Percentiles rank a stretch among this genome's conserved stretches.
These are phyloP conservation scores for Leccinum solheimii DNA, from an alignment of 1,284 basidiomycete species.

Conservation along the genomic window DNA sequence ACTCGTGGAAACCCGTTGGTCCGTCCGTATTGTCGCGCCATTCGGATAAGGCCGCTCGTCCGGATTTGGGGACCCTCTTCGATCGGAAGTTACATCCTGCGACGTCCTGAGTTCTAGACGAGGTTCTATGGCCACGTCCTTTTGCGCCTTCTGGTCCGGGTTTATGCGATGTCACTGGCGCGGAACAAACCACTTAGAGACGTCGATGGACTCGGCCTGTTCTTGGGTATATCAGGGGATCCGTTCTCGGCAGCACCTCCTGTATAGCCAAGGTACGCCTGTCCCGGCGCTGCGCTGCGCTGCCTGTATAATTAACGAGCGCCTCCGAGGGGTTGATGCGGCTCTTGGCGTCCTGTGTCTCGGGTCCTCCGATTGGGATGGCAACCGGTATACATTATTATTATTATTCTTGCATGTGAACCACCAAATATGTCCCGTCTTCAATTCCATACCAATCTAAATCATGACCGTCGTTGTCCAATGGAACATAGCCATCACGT, in stretches of 20 bases:
- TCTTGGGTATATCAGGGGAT: slow-evolving; percentile 10
- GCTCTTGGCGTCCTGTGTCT: slow-evolving; percentile 16
- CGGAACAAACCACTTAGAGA: slow-evolving; percentile 4
- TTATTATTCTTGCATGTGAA: slow-evolving; percentile 30
- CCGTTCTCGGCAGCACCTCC: neutral
- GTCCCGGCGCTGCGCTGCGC: slow-evolving; percentile 3
- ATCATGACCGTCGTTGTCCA: slow-evolving; percentile 53
- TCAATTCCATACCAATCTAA: slow-evolving; percentile 74
- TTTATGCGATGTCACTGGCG: slow-evolving; percentile 11
- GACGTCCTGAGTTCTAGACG: slow-evolving; percentile 25
- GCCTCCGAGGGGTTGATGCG: slow-evolving; percentile 5
- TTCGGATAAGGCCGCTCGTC: slow-evolving; percentile 35
- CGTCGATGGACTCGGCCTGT: neutral
- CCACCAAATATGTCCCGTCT: slow-evolving; percentile 50
- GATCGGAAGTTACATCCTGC: slow-evolving; percentile 15
- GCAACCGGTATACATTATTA: slow-evolving; percentile 1
- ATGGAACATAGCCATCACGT: slow-evolving; percentile 46
- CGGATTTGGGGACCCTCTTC: slow-evolving; percentile 29
- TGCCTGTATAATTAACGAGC: slow-evolving; percentile 11
- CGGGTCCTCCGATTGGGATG: slow-evolving; percentile 1
- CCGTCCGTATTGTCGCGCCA: slow-evolving; percentile 31
- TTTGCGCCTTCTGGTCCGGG: slow-evolving; percentile 15
- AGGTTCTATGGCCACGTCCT: slow-evolving; percentile 7
- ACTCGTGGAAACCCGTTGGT: slow-evolving; percentile 42
- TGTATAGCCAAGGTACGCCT: slow-evolving; percentile 21